Evolutionary conservation across 2,329 filamentous ascomycete species (phyloP), one percentile per base, ranked within the genome.

Genomic region (Trichoderma simmonsii): DNA sequence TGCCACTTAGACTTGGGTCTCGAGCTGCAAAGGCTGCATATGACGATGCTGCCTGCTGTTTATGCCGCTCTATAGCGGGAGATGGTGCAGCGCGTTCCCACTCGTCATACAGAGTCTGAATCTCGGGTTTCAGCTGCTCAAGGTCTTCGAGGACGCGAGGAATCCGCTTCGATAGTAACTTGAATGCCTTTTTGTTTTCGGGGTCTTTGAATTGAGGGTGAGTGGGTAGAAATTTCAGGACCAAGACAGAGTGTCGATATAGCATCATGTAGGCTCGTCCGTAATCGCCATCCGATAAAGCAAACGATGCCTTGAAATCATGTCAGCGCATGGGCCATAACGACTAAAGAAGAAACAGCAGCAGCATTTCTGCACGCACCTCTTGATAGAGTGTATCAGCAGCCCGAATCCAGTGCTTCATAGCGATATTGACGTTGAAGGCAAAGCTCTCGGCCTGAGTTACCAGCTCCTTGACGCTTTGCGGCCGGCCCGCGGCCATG

Each of bases 211-310:
- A 89, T 71, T 96, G 90, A 1, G 95, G 94, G 77, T 98, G 96
- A 1, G 84, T 87, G 0, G 89, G 86, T 9, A 99, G 85, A 69
- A 92, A 87, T 7, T 93, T 88, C 32, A 97, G 84, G 28, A 97
- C 89, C n/a, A 99, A 89, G 68, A 91, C 87, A 11, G 94, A 94
- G 82, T 97, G 94, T 76, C 96, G 91, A 79, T 96, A 93, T n/a
- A 97, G 88, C 72, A 98, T 90, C 70, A 98, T 88, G 81, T 97
- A 99, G 5, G 95, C 93, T 78, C 96, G 92, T 77, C 94, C 90
- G 75, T 94, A 90, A 81, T 98, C 95, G 77, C 92, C 91, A 81
- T 98, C 95, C 56, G 88, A 88, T 77, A 96, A 88, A 79, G 97
- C 97, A 76, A 95, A 93, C 66, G 89, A 87, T 24, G 94, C 95